A percentile compares a stretch with the other conserved stretches of the same genome.
phyloP scores from a whole-genome alignment of 1,284 basidiomycete genomes.

The Sporisorium iseilematis-ciliati region DNA sequence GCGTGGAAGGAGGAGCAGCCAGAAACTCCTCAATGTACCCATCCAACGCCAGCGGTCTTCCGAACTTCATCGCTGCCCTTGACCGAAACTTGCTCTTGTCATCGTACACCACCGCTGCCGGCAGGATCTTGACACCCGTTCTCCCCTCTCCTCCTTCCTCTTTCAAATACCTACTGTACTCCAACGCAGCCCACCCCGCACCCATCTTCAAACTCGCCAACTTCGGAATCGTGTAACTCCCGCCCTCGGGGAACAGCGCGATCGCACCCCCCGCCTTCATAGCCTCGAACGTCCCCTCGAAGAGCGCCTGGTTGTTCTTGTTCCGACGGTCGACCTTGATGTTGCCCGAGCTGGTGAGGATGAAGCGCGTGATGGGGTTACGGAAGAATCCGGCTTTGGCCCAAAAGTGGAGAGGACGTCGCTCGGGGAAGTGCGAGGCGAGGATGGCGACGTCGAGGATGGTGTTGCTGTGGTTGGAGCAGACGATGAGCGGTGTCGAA shows the following conservation, averaged over 20 bases:
- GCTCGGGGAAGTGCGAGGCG: constrained; percentile 78
- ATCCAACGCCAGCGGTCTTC: constrained; percentile 81
- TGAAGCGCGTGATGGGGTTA: constrained; percentile 76
- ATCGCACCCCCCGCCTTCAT: constrained; percentile 82
- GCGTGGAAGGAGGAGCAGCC: constrained; percentile 4
- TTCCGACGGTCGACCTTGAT: constrained; percentile 94
- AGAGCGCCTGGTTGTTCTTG: constrained; percentile 89
- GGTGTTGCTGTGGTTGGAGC: constrained; percentile 73
- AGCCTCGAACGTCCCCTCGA: constrained; percentile 88
- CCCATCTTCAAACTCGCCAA: constrained; percentile 96
- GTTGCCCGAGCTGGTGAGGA: constrained; percentile 90
- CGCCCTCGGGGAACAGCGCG: constrained; percentile 92
- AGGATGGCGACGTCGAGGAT: constrained; percentile 67
- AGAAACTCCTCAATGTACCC: constrained; percentile 83
- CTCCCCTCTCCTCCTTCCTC: background rate
- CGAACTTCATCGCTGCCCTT: constrained; percentile 76
- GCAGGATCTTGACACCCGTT: constrained; percentile 77
- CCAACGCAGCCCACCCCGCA: constrained; percentile 92
- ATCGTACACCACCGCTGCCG: constrained; percentile 90
- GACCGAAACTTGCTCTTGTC: constrained; percentile 94
- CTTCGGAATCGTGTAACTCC: constrained; percentile 81
- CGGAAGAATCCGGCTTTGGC: constrained; percentile 80
- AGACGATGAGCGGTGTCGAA: constrained; percentile 49
- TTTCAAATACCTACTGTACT: constrained; percentile 77
- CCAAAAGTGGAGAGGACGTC: constrained; percentile 91